Conservation (phyloP, 2,329 filamentous ascomycete species). For the Xylaria sp. region DNA sequence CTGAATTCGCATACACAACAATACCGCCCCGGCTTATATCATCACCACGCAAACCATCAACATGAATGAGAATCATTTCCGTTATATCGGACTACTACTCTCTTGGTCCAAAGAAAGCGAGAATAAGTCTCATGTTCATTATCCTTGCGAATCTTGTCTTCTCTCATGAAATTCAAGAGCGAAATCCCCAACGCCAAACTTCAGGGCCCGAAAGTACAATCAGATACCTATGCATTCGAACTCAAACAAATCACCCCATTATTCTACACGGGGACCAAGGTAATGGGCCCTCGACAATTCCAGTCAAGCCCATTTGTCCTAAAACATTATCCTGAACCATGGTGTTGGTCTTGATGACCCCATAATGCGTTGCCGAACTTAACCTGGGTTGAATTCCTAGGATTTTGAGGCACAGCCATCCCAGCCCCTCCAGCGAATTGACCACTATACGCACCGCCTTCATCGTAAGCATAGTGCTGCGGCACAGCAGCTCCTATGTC, state of each 20-base stretch:
- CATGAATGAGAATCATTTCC: conserved; percentile 18
- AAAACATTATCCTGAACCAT: conserved; percentile 7
- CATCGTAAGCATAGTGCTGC: conserved; percentile 37
- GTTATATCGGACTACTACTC: not conserved
- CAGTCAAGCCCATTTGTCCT: not conserved
- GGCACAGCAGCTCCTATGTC: conserved; percentile 39
- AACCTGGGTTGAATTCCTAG: conserved; percentile 30
- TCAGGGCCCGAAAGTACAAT: conserved; percentile 16
- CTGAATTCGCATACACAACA: conserved; percentile 16
- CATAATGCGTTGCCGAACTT: conserved; percentile 35
- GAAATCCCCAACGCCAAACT: conserved; percentile 35
- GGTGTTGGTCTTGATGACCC: conserved; percentile 26
- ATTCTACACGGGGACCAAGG: not conserved
- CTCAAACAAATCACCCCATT: not conserved
- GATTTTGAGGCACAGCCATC: conserved; percentile 8
- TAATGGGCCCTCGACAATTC: not conserved
- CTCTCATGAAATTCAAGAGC: conserved; percentile 21
- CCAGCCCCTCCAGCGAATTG: conserved; percentile 5
- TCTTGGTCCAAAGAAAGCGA: conserved; percentile 11
- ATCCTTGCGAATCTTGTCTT: conserved; percentile 24
- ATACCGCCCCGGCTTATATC: conserved; percentile 2
- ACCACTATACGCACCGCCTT: conserved; percentile 30
- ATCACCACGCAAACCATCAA: conserved; percentile 2
- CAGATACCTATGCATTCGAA: conserved; percentile 23
- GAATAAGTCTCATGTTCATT: not conserved